phyloP scores from a whole-genome alignment of 1,284 basidiomycete genomes.

The Cutaneotrichosporon sp. region DNA sequence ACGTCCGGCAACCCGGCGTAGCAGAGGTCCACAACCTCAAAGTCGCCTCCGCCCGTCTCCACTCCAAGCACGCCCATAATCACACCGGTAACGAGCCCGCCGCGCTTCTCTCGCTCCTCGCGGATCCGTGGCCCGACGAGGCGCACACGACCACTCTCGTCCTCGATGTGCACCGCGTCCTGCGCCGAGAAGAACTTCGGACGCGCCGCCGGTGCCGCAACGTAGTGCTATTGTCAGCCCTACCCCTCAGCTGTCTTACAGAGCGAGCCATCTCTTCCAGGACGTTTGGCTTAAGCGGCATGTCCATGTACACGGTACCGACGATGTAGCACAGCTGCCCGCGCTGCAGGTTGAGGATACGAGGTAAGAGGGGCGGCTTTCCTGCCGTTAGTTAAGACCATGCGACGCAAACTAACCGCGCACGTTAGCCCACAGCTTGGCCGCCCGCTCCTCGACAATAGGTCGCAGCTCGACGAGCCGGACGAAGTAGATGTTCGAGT shows the following conservation, averaged over 20 bases:
- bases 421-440: conserved; percentile 66
- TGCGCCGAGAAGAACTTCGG: conserved; percentile 73
- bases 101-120: conserved; percentile 53
- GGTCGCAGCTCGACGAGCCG: conserved; percentile 67
- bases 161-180: conserved; percentile 87
- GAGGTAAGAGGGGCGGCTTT: conserved; percentile 70
- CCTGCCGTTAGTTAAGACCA: conserved; percentile 56
- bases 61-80: conserved; percentile 87
- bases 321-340: conserved; percentile 85
- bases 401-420: conserved; percentile 61
- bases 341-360: conserved; percentile 86
- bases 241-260: conserved; percentile 58
- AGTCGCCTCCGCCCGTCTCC: conserved; percentile 86
- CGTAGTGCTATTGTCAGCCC: conserved; percentile 67
- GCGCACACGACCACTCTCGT: conserved; percentile 88
- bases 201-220: conserved; percentile 75
- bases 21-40: conserved; percentile 90
- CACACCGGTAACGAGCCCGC: conserved; percentile 76
- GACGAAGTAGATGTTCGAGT: conserved; percentile 89
- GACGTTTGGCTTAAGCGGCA: conserved; percentile 97
- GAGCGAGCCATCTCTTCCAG: conserved; percentile 91
- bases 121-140: conserved; percentile 70
- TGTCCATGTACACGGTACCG: conserved; percentile 95
- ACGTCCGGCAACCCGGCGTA: conserved; percentile 78
- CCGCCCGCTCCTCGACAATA: conserved; percentile 66